These are phyloP conservation scores for Monosporascus sp. DNA, from an alignment of 2,329 filamentous ascomycete species.

Conservation along the genomic window DNA sequence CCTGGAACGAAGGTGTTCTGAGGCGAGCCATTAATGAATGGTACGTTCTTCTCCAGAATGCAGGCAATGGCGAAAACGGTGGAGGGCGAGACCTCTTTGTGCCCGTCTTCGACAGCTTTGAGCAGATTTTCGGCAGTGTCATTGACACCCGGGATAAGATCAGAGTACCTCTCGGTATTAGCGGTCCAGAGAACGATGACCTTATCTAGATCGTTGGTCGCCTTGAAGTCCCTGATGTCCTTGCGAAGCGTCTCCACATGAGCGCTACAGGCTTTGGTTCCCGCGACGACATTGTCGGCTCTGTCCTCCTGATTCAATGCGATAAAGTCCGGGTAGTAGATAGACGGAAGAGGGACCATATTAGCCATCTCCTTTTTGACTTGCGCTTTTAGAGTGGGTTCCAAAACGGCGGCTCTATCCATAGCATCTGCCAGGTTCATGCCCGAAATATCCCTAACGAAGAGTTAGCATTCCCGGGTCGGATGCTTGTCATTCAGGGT, in stretches of 20 bases:
- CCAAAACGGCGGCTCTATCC: slow-evolving; percentile 92
- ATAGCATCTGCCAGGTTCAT: slow-evolving; percentile 87
- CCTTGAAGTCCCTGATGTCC: slow-evolving; percentile 95
- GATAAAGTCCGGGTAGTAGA: slow-evolving; percentile 99
- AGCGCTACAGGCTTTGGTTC: slow-evolving; percentile 75
- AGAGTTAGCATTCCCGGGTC: no score
- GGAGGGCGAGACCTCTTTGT: slow-evolving; percentile 86
- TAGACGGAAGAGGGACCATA: slow-evolving; percentile 84
- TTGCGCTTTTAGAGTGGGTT: slow-evolving; percentile 85
- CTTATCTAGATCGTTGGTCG: slow-evolving; percentile 79
- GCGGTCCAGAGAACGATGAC: slow-evolving; percentile 97
- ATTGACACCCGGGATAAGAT: slow-evolving; percentile 82
- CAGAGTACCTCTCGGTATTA: slow-evolving; percentile 96
- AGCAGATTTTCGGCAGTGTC: slow-evolving; percentile 96
- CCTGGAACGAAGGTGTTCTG: slow-evolving; percentile 99
- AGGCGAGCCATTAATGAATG: slow-evolving; percentile 98
- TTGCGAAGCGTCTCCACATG: slow-evolving; percentile 91
- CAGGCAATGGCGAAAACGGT: slow-evolving; percentile 93
- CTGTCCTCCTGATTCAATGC: slow-evolving; percentile 96
- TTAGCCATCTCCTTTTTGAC: slow-evolving; percentile 89
- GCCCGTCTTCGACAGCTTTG: slow-evolving; percentile 77
- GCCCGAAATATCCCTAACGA: no score
- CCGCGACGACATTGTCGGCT: slow-evolving; percentile 83
- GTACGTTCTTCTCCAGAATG: slow-evolving; percentile 80
- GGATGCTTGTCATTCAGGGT: no score